Evolutionary conservation across 805 yeast genomes (phyloP), one percentile per base, ranked within the genome.

Genomic region (Teunomyces cretensis): DNA sequence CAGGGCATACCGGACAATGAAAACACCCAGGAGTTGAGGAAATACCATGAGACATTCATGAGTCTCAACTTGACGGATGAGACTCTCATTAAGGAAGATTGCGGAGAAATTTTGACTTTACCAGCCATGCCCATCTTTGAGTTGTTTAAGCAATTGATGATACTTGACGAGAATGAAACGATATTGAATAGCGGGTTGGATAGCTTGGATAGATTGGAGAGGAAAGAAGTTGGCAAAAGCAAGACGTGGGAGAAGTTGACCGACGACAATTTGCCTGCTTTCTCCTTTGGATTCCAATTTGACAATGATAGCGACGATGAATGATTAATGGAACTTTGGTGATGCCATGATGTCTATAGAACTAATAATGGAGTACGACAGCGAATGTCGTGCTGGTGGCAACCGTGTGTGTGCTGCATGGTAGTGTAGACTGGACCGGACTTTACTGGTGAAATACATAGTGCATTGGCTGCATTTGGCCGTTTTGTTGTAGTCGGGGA

Each of bases 41-140:
- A 52, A 4, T 71, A 70, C 54, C 50, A 64, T 9, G 47, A 56
- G 2, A 57, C 37, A 55, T 66, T 48, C 56, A 65, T 41, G 45
- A 50, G 30, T 9, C 58, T 64, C 12, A 56, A 50, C 28, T 47
- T 57, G 44, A 24, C 13, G 17, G 59, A 45, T 43, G 40, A 41
- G 7, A 40, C 41, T 13, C 37, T 64, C n/a, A 67, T 68, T 40
- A 70, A 76, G 45, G 88, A 83, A 56, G 89, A 84, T 60, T 79
- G 86, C 53, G 89, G 89, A 9, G 87, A 81, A 50, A 57, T 76
- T 33, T 42, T 50, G 4, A 55, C 58, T 30, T 60, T 67, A 24
- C 72, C 72, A 1, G 62, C 67, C 4, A 67, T 83, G 52, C 90
- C 91, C 1, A 72, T 86, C 2, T 84, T 65, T 55, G 87, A 83